phyloP scores from a whole-genome alignment of 176 grass and related monocot genomes.

The Juncus inflexus region DNA sequence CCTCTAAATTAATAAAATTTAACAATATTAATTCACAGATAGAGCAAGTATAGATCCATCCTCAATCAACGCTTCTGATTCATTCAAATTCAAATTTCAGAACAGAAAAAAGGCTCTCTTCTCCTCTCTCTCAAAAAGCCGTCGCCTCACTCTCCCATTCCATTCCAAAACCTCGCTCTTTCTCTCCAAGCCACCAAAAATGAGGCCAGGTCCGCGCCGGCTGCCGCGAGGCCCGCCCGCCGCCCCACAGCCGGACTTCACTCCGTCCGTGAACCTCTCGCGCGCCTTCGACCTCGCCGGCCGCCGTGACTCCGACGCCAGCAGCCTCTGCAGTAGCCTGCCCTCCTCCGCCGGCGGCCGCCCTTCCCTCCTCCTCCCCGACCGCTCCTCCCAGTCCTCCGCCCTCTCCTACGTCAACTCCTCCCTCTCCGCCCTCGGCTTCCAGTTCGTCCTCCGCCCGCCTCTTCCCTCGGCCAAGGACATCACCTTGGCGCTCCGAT shows the following conservation, averaged over 20 bases:
- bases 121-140: neutral
- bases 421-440: constrained; percentile 41
- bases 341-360: constrained; percentile 39
- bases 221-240: constrained; percentile 35
- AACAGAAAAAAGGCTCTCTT: no score
- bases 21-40: no score
- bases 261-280: constrained; percentile 22
- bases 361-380: constrained; percentile 32
- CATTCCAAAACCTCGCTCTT: constrained; percentile 5
- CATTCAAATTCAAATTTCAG: no score
- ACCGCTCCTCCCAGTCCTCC: constrained; percentile 52
- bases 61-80: no score
- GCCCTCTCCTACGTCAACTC: constrained; percentile 60
- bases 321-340: constrained; percentile 58
- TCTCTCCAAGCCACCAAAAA: neutral
- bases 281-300: constrained; percentile 53
- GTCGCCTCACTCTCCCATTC: constrained; percentile 5
- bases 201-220: constrained; percentile 42
- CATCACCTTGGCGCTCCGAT: constrained; percentile 51
- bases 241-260: constrained; percentile 11
- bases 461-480: constrained; percentile 60
- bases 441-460: constrained; percentile 40
- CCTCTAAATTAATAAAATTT: no score
- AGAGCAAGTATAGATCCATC: no score
- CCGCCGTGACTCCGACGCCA: constrained; percentile 70